Base-by-base conservation (phyloP, 495 filamentous ascomycete species). In the Aspergillus biplanus region DNA sequence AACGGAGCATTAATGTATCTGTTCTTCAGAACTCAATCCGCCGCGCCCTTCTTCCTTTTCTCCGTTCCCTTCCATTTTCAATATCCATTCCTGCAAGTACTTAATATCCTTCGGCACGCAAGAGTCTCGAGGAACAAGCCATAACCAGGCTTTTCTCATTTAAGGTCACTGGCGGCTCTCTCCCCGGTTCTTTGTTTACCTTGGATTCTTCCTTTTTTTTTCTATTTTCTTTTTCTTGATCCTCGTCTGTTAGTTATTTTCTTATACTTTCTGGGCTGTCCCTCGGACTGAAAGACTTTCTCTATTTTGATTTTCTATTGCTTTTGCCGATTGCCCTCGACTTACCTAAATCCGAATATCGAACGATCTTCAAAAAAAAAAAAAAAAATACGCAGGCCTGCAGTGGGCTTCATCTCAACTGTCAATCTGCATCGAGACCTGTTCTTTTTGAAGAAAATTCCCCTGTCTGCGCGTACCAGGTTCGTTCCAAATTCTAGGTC, bases 131-230 rank as follows among this genome's bases (percentile, higher is more conserved):
- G 52, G 33, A 54, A 8, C 27, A 33, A 34, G 21, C 31, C 32
- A 53, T 52, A 57, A 44, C 53, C 61, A 16, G 33, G 34, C 53
- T 54, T 57, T 52, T 49, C 60, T 50, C 15, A 63, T 52, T 63
- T 63, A 63, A 63, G 53, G 47, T 57, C 61, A 33, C 53, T 62
- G 39, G 60, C 44, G 50, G 60, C 33, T 62, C 49, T 15, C 59
- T 56, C 62, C 21, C 21, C 58, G 50, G 55, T 65, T 65, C 66
- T 68, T 60, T 65, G 62, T 65, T 44, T 31, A 39, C 31, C 52
- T 58, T 27, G 21, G 21, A 27, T 5, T 47, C 56, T 66, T 60
- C 52, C 33, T 47, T 56, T 66, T 62, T 33, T 54, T 56, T 46
- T 55, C 58, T 54, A 64, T 33, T 37, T 64, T 27, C 44, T 63